Base-by-base conservation (phyloP, 1,284 basidiomycete species). In the Cutaneotrichosporon arboriforme region DNA sequence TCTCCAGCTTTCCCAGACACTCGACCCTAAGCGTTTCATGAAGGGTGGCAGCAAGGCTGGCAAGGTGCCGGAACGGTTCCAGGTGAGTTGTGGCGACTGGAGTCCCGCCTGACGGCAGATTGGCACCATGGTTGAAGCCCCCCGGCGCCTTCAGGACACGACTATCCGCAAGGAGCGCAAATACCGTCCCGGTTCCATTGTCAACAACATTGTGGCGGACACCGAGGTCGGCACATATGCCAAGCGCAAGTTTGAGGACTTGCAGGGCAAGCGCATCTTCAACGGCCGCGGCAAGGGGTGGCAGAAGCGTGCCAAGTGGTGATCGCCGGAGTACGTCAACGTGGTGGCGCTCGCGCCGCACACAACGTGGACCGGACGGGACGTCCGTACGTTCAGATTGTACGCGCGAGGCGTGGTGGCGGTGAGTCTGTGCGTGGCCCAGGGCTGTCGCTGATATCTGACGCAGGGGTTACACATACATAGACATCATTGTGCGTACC, bases 21-120 rank as follows among this genome's bases (percentile, higher is more conserved):
- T 98, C 34, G 94, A 98, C 68, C 93, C 94, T 8, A 98, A 97
- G 74, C 81, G 92, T 33, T 97, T 97, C 79, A 93, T 97, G 78
- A 92, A 78, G 83, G 88, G 66, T 38, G 89, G 87, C 39, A 85
- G 86, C 75, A 90, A 87, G 75, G 84, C 59, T 52, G 75, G 73
- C 68, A 76, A 85, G 57, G 77, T 93, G 21, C 92, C 86, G 13
- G 92, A 92, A 73, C 84, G 86, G 64, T 94, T 96, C 75, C 88
- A 89, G 22, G 90, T 92, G 72, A 46, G 37, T 14, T 18, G 17
- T 5, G 3, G 4, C 1, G 4, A 15, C 4, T 4, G 15, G 9
- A 8, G 35, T 14, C 9, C 15, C n/a, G 0, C 34, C 46, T 48
- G 39, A 22, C 4, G 20, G 20, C 71, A 93, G 89, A 86, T 97